Conservation (phyloP, 345 rosid genomes). For the Eucalyptus sp. region DNA sequence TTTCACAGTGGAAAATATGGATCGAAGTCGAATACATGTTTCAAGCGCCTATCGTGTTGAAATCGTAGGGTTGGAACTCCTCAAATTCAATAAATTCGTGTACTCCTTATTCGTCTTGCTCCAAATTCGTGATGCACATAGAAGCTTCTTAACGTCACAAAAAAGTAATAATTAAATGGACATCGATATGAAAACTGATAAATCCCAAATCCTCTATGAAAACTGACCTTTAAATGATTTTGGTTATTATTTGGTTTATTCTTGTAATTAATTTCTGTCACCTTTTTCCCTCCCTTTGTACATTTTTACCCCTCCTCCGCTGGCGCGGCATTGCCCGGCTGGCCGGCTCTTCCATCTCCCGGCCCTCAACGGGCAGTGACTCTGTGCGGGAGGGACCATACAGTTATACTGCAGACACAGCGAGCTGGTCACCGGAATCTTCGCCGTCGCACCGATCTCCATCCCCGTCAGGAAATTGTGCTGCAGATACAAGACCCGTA, state of each 20-base stretch:
- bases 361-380: slow-evolving; percentile 73
- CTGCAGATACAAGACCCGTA: slow-evolving; percentile 66
- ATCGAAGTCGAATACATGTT: neutral
- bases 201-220: neutral
- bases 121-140: neutral
- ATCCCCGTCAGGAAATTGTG: slow-evolving; percentile 84
- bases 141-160: neutral
- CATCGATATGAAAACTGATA: neutral
- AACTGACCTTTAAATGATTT: neutral
- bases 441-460: slow-evolving; percentile 66
- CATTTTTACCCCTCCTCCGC: neutral
- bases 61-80: neutral
- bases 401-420: slow-evolving; percentile 87
- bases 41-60: neutral
- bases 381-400: slow-evolving; percentile 78
- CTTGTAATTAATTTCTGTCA: neutral
- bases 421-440: slow-evolving; percentile 64
- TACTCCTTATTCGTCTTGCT: neutral
- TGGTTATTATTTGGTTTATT: neutral
- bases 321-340: slow-evolving; percentile 45
- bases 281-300: neutral
- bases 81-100: neutral
- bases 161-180: neutral
- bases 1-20: neutral
- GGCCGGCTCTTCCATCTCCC: slow-evolving; percentile 80